These are phyloP conservation scores for Colletotrichum limetticola DNA, from an alignment of 2,329 filamentous ascomycete genomes.

Conservation along the genomic window DNA sequence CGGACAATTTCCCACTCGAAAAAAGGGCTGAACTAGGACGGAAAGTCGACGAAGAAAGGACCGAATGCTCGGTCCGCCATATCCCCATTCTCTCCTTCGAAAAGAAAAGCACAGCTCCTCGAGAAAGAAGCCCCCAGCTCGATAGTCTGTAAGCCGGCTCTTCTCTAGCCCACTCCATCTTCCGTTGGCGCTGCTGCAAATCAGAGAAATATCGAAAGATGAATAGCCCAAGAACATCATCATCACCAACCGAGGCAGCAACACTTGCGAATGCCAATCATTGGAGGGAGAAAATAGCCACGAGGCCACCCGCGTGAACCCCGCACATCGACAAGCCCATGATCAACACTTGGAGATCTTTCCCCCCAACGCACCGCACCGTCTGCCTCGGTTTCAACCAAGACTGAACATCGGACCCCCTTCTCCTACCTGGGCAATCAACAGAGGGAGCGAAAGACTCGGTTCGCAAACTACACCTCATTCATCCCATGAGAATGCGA, in stretches of 20 bases:
- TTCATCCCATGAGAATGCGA: background rate
- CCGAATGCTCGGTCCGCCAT: background rate
- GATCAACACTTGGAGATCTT: background rate
- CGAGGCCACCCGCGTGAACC: too few relatives aligned
- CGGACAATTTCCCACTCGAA: background rate
- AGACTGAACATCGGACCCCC: background rate
- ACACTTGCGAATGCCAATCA: too few relatives aligned
- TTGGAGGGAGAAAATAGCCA: too few relatives aligned
- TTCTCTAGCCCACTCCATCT: too few relatives aligned
- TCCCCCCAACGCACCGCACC: too few relatives aligned
- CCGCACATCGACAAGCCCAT: background rate
- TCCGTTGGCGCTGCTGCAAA: too few relatives aligned
- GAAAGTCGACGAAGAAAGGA: background rate
- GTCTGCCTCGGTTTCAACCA: background rate
- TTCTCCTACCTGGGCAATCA: background rate
- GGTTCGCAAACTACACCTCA: background rate
- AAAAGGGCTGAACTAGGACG: background rate
- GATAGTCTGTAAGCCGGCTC: background rate
- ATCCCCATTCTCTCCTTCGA: background rate
- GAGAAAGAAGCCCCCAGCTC: background rate
- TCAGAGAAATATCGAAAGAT: too few relatives aligned
- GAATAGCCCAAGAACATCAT: too few relatives aligned
- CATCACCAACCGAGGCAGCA: too few relatives aligned
- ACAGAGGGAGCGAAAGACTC: background rate
- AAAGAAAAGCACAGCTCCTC: background rate